Base-by-base conservation (phyloP, 2,329 filamentous ascomycete species). In the Lachnellula hyalina region DNA sequence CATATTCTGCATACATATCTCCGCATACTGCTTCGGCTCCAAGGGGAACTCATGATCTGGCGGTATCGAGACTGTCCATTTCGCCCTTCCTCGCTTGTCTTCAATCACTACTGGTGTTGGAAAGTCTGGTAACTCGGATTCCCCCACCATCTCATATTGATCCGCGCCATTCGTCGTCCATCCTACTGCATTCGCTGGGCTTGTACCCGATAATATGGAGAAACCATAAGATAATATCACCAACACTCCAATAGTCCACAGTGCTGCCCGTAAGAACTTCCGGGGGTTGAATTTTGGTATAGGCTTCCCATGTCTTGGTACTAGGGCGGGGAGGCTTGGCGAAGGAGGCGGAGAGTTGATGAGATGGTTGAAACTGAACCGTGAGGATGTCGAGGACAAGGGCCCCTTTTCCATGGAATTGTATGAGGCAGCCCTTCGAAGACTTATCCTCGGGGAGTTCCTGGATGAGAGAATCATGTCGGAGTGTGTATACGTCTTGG, bases 31-130 rank as follows among this genome's bases (percentile, higher is more conserved):
- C 9, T 78, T 71, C 19, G 81, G 78, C 0, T 77, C 71, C 2
- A 94, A 70, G 1, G 90, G 90, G 57, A 93, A 93, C 3, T 77
- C 74, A 46, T 78, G 75, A 54, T 77, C 78, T 6, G 78, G 75
- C 0, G 90, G 90, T 38, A 96, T 91, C 1, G 83, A 90, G 11
- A 95, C 81, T 0, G 90, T 94, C 90, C 90, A 95, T 68, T 81
- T 86, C 11, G 83, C 75, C 50, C 77, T 79, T 3, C 86, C 87
- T 45, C 77, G 75, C 25, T 75, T 73, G 70, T 91, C 87, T 14
- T 78, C 81, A 46, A 92, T 76, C 5, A 89, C 78, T 19, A 94
- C 77, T 0, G 89, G 87, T 0, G 86, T 87, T 0, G 89, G 85
- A 58, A 88, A 84, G 28, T 86, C 78, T 0, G 89, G 88, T n/a